Conservation (phyloP, 2,329 filamentous ascomycete genomes). For the Cadophora luteo-olivacea region DNA sequence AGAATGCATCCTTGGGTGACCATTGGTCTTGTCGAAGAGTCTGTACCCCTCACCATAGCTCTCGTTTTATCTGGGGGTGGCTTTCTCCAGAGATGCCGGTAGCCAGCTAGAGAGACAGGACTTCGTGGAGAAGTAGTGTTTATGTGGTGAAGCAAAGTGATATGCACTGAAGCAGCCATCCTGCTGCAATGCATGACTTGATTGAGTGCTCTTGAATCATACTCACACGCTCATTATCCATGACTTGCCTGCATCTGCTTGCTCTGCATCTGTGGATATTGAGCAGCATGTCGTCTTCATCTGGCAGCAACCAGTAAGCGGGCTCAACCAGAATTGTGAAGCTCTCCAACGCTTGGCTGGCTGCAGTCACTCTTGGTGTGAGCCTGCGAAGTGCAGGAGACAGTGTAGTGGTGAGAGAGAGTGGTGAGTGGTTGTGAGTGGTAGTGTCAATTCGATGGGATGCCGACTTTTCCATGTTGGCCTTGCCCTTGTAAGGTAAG, state of each 20-base stretch:
- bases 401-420: background rate
- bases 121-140: constrained; percentile 5
- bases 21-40: background rate
- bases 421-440: constrained; percentile 1
- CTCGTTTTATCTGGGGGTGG: constrained; percentile 12
- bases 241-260: constrained; percentile 12
- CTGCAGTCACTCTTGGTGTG: background rate
- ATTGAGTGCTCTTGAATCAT: background rate
- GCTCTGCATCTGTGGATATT: background rate
- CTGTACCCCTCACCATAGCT: constrained; percentile 2
- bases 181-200: background rate
- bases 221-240: background rate
- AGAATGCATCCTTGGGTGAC: background rate
- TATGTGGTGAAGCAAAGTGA: background rate
- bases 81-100: constrained; percentile 1
- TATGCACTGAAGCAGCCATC: background rate
- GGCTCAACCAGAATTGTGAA: constrained; percentile 15
- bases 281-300: background rate
- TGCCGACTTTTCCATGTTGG: constrained; percentile 12
- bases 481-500: background rate
- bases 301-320: background rate
- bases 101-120: constrained; percentile 3
- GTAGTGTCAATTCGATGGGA: constrained; percentile 6
- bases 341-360: background rate
- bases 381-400: background rate